Evolutionary conservation across 306 rosid genomes (phyloP).

Genomic region (Sicyos baderoa): DNA sequence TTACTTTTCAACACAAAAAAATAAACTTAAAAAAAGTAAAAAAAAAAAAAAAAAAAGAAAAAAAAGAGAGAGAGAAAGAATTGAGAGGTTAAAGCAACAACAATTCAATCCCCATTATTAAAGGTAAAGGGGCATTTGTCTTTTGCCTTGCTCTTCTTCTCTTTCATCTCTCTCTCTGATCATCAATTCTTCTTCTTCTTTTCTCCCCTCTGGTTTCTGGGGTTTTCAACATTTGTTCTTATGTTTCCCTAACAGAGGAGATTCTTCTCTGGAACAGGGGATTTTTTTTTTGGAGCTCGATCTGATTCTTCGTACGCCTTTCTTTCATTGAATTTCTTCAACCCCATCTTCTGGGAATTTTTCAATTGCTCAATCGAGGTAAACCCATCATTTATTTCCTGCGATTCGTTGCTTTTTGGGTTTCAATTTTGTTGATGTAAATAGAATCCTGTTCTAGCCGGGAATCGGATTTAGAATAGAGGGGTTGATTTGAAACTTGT

Average conservation of each 20-base stretch:
- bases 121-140: conserved; percentile 34
- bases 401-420: neutral
- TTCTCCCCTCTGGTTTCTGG: conserved; percentile 26
- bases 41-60: conserved; percentile 7
- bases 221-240: conserved; percentile 21
- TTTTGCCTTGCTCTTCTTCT: neutral
- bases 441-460: neutral
- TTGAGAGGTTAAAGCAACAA: no score
- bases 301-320: conserved; percentile 34
- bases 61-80: no score
- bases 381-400: conserved; percentile 19
- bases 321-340: conserved; percentile 29
- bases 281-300: conserved; percentile 26
- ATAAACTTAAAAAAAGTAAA: no score
- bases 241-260: conserved; percentile 43
- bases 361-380: conserved; percentile 47
- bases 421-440: neutral
- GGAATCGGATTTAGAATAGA: neutral
- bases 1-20: conserved; percentile 18
- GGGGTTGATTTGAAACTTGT: neutral
- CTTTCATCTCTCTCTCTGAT: conserved; percentile 3
- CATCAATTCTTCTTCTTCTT: conserved; percentile 14
- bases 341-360: conserved; percentile 27
- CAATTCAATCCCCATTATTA: conserved; percentile 29
- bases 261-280: conserved; percentile 19